Percentiles rank a stretch among this genome's conserved stretches.
Conservation (phyloP, 2,329 filamentous ascomycete genomes). For the Furcasterigmium sp. region DNA sequence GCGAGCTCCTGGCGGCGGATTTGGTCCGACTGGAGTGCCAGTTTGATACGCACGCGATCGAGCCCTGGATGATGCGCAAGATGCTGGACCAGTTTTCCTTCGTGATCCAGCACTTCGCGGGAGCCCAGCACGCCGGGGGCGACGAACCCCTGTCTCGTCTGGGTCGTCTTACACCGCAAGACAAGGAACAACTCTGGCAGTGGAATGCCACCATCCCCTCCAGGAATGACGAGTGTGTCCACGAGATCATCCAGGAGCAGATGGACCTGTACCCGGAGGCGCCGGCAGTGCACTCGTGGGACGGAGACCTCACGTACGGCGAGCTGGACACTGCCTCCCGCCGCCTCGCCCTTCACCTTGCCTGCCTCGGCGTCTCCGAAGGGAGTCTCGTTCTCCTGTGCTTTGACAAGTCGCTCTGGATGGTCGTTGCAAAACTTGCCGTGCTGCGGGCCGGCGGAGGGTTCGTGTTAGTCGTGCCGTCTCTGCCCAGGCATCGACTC, state of each 20-base stretch:
- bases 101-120: neutral
- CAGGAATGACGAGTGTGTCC: constrained; percentile 1
- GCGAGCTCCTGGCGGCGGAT: no score
- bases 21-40: no score
- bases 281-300: constrained; percentile 20
- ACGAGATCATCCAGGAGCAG: constrained; percentile 2
- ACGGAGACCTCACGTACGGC: constrained; percentile 21
- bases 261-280: neutral
- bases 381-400: neutral
- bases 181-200: neutral
- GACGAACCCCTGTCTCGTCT: no score
- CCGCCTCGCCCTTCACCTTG: constrained; percentile 7
- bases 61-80: neutral
- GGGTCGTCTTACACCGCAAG: no score
- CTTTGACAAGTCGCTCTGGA: constrained; percentile 11
- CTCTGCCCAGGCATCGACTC: constrained; percentile 3
- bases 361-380: neutral
- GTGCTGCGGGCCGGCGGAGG: constrained; percentile 14
- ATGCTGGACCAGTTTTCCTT: neutral
- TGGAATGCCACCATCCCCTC: neutral
- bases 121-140: no score
- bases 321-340: constrained; percentile 14
- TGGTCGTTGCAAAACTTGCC: constrained; percentile 12
- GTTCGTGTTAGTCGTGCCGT: constrained; percentile 11
- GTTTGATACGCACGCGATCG: no score